These are phyloP conservation scores for Thraustochytrium sp. DNA, from an alignment of 352 stramenopile genomes.

Conservation along the genomic window DNA sequence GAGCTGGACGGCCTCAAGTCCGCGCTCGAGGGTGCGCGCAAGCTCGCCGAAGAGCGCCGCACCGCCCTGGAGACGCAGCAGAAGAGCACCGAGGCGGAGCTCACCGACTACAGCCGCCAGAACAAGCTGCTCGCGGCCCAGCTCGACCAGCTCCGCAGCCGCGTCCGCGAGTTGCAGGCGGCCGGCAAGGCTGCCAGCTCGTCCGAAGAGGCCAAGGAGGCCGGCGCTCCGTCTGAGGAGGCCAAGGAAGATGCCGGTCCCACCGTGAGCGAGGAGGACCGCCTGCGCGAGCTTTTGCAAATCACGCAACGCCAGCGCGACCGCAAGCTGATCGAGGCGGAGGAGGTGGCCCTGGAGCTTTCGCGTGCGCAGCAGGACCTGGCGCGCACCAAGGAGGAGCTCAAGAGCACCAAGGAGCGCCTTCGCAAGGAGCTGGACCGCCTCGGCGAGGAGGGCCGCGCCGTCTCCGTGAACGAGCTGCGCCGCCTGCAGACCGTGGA, in stretches of 20 bases:
- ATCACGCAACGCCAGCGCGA: conserved; percentile 22
- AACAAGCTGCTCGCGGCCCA: conserved; percentile 38
- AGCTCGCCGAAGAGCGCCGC: background rate
- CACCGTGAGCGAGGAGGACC: background rate
- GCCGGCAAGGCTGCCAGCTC: background rate
- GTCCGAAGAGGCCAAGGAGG: no score
- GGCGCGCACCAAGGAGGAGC: background rate
- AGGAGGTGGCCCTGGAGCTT: conserved; percentile 6
- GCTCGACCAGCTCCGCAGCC: conserved; percentile 20
- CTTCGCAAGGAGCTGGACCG: conserved; percentile 9
- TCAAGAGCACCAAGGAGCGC: conserved; percentile 14
- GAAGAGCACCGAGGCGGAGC: background rate
- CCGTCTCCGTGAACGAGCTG: conserved; percentile 35
- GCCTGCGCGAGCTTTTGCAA: background rate
- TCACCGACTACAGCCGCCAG: conserved; percentile 15
- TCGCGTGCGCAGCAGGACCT: background rate
- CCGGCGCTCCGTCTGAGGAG: no score
- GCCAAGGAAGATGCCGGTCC: no score
- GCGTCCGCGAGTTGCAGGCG: background rate
- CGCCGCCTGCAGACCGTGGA: background rate
- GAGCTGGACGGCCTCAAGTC: background rate
- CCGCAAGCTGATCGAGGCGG: background rate
- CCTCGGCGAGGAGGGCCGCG: background rate
- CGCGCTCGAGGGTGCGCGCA: background rate
- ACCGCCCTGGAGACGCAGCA: background rate